These are phyloP conservation scores for Chalciporus chontae DNA, from an alignment of 768 basidiomycete species.

Conservation along the genomic window DNA sequence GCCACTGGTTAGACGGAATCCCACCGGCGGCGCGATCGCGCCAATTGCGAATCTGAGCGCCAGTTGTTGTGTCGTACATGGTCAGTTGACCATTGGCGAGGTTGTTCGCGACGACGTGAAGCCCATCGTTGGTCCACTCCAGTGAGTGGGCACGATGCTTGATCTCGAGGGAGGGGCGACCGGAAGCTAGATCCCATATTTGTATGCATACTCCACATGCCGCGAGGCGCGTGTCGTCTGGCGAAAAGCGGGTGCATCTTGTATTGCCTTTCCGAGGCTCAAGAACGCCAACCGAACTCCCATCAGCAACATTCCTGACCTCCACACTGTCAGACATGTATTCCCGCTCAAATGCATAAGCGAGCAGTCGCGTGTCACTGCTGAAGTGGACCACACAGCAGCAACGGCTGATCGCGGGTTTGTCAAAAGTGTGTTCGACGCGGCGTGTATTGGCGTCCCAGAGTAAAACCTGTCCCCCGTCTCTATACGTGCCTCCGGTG, in stretches of 20 bases:
- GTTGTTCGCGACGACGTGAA: constrained; percentile 18
- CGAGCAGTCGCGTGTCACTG: constrained; percentile 16
- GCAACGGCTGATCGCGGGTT: constrained; percentile 20
- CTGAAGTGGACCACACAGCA: constrained; percentile 24
- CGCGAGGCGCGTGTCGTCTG: constrained; percentile 20
- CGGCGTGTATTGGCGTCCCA: constrained; percentile 20
- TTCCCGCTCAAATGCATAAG: constrained; percentile 21
- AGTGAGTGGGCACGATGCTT: constrained; percentile 24
- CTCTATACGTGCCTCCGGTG: constrained; percentile 22
- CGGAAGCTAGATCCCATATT: constrained; percentile 19
- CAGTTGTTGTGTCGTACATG: constrained; percentile 20
- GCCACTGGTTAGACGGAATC: constrained; percentile 15
- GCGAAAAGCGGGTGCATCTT: constrained; percentile 25
- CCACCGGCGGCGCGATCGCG: constrained; percentile 7
- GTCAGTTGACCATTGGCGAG: constrained; percentile 23
- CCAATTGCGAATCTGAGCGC: constrained; percentile 20
- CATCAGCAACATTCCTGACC: constrained; percentile 13
- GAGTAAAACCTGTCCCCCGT: constrained; percentile 21
- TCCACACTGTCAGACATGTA: constrained; percentile 25
- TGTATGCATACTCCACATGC: constrained; percentile 24
- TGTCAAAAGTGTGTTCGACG: constrained; percentile 25
- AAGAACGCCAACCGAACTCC: constrained; percentile 14
- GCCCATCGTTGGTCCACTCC: constrained; percentile 23
- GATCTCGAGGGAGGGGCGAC: constrained; percentile 21
- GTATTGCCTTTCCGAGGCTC: constrained; percentile 23